Evolutionary conservation across 768 basidiomycete species (phyloP).

Genomic region (Termitomyces sp.): DNA sequence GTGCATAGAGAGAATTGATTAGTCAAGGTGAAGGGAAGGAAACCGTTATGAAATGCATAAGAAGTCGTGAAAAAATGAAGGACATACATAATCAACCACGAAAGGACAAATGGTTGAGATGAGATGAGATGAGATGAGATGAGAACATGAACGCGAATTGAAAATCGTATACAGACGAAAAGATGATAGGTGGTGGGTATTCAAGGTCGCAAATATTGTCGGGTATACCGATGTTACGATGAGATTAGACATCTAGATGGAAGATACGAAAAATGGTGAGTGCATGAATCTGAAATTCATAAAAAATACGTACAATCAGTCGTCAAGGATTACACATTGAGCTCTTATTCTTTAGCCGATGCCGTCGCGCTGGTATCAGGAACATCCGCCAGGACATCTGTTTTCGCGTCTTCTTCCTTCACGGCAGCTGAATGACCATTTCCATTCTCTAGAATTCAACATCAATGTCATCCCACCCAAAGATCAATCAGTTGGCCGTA

Average conservation of each 20-base stretch:
- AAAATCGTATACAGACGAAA: background rate
- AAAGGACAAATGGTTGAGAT: background rate
- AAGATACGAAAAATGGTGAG: background rate
- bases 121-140: background rate
- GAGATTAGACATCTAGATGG: background rate
- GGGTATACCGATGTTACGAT: slow-evolving; percentile 2
- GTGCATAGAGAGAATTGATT: background rate
- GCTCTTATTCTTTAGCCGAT: background rate
- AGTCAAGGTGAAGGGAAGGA: background rate
- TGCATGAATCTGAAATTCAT: no score
- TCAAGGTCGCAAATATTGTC: background rate
- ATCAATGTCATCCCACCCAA: background rate
- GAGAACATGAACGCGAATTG: background rate
- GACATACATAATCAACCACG: background rate
- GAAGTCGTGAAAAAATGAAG: slow-evolving; percentile 5
- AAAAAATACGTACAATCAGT: background rate
- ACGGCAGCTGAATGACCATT: background rate
- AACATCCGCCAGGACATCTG: background rate
- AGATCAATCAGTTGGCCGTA: background rate
- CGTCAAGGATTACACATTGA: background rate
- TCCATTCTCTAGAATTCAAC: background rate
- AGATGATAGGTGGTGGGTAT: slow-evolving; percentile 6
- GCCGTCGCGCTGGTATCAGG: background rate
- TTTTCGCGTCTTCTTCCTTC: background rate
- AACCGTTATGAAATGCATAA: background rate